These are phyloP conservation scores for Tolypocladium ophioglossoides DNA, from an alignment of 2,329 filamentous ascomycete genomes.

Conservation along the genomic window DNA sequence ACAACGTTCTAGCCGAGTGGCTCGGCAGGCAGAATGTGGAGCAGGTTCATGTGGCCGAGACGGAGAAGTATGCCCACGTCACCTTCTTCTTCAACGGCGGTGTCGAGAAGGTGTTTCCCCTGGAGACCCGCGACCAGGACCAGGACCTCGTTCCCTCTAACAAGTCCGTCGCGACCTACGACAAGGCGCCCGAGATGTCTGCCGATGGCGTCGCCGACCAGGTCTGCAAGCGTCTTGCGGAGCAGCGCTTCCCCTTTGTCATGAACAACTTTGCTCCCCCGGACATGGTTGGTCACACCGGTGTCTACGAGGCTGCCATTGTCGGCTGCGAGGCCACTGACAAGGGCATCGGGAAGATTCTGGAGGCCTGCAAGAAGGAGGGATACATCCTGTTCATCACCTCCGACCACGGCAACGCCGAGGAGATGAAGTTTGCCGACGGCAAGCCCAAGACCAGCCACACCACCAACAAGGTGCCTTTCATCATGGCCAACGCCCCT, in stretches of 20 bases:
- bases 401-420: slow-evolving; percentile 92
- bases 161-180: slow-evolving; percentile 84
- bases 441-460: slow-evolving; percentile 97
- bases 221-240: slow-evolving; percentile 74
- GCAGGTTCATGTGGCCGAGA: slow-evolving; percentile 96
- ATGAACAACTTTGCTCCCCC: slow-evolving; percentile 99
- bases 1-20: slow-evolving; percentile 96
- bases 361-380: slow-evolving; percentile 87
- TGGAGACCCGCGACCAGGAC: slow-evolving; percentile 79
- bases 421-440: slow-evolving; percentile 97
- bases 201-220: slow-evolving; percentile 83
- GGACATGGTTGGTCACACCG: slow-evolving; percentile 98
- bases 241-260: slow-evolving; percentile 85
- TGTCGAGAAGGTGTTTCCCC: slow-evolving; percentile 89
- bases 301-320: slow-evolving; percentile 91
- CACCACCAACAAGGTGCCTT: slow-evolving; percentile 94
- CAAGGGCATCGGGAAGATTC: slow-evolving; percentile 85
- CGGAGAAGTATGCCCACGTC: slow-evolving; percentile 98
- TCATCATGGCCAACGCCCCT: slow-evolving; percentile 96
- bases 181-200: slow-evolving; percentile 92
- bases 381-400: slow-evolving; percentile 94
- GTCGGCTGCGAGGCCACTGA: slow-evolving; percentile 79
- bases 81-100: slow-evolving; percentile 99
- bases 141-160: slow-evolving; percentile 77
- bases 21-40: slow-evolving; percentile 78